Base-by-base conservation (phyloP, 345 rosid species). In the Brassica juncea region DNA sequence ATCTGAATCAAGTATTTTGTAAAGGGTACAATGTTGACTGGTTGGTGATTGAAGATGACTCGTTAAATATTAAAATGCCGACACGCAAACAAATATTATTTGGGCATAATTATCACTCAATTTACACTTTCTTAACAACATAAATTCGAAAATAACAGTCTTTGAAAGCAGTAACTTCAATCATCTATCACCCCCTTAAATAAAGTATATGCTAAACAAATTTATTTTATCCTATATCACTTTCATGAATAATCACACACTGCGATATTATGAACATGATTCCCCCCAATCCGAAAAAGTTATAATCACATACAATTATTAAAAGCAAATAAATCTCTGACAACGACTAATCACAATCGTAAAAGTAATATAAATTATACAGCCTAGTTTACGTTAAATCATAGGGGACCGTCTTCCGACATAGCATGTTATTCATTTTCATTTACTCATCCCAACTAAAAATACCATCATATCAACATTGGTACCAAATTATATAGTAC, bases 31-130 rank as follows among this genome's bases (percentile, higher is more conserved):
- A 67, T 72, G 78, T 73, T 67, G 78, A 73, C 63, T 73, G 74
- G 57, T 67, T 73, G 1, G 37, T 66, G 73, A 79, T 1, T 68
- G 78, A 79, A 79, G 52, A 72, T 59, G 69, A 79, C 78, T 79
- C 3, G 16, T 73, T 73, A 44, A 31, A 42, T 42, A 11, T n/a
- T 72, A 3, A 19, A 30, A 65, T 16, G 19, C 15, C 66, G 77
- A 78, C 68, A 78, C 61, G 44, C 1, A 71, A 10, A 58, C 63
- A 58, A 58, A 58, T 21, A 57, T 23, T 58, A 58, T 4, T 9
- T 58, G n/a, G 25, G 6, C 31, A 21, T 57, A 8, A 1, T 23
- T 58, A 58, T 23, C 63, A 58, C 63, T 58, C 63, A 58, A 9
- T 7, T 19, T 57, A 57, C 9, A 58, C n/a, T 57, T 57, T 77